Conservation (phyloP, 805 yeast species). For the Zygosaccharomyces bailii region DNA sequence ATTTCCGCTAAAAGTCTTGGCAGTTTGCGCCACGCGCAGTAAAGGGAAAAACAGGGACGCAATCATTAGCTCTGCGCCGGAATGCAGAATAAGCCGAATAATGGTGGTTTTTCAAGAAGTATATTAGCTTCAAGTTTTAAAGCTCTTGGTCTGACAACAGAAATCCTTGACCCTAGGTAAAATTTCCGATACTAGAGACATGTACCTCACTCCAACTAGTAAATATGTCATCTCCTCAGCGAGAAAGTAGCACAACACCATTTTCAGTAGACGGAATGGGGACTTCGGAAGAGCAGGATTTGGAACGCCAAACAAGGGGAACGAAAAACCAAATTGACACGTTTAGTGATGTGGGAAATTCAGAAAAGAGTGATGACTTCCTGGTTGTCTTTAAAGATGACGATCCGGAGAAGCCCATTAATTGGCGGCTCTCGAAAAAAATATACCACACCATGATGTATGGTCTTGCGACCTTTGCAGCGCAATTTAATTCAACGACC, state of each 20-base stretch:
- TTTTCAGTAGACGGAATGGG: neutral
- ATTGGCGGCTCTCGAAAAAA: slow-evolving; percentile 59
- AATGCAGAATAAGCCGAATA: too few relatives aligned
- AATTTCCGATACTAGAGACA: neutral
- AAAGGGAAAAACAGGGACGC: too few relatives aligned
- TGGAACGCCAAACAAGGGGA: neutral
- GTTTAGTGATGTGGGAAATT: neutral
- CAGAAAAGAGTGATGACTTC: neutral
- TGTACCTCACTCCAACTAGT: neutral
- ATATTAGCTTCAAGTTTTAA: too few relatives aligned
- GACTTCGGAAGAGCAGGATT: neutral
- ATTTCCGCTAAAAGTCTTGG: too few relatives aligned
- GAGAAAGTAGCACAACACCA: neutral
- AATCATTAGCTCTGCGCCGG: too few relatives aligned
- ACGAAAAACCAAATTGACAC: neutral
- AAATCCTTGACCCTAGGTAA: neutral
- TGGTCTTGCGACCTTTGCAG: slow-evolving; percentile 47
- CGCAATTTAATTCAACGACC: slow-evolving; percentile 78
- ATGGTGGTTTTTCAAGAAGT: too few relatives aligned
- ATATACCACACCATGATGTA: slow-evolving; percentile 41
- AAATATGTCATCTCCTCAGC: neutral
- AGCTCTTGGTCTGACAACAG: too few relatives aligned
- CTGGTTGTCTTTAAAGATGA: slow-evolving; percentile 25
- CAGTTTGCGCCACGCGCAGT: too few relatives aligned
- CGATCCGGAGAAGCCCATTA: slow-evolving; percentile 78